Evolutionary conservation across 2,329 filamentous ascomycete species (phyloP).

Genomic region (Dendrostoma leiphaemia): DNA sequence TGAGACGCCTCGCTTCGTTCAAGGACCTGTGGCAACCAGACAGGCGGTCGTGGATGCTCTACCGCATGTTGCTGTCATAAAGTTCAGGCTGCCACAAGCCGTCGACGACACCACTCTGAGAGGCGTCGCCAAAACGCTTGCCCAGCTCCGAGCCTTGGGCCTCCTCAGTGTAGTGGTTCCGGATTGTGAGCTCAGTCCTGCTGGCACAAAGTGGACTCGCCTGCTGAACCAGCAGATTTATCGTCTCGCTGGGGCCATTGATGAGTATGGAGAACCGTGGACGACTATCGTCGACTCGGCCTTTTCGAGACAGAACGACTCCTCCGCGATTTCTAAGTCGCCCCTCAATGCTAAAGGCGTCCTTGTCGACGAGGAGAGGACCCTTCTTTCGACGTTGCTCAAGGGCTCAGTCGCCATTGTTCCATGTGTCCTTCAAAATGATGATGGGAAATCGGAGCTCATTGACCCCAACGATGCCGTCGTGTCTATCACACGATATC

Average conservation of each 20-base stretch:
- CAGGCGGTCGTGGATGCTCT: slow-evolving; percentile 32
- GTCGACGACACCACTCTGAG: slow-evolving; percentile 67
- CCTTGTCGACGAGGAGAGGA: slow-evolving; percentile 44
- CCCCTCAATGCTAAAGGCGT: slow-evolving; percentile 31
- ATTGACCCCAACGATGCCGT: slow-evolving; percentile 61
- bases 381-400: slow-evolving; percentile 64
- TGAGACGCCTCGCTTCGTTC: slow-evolving; percentile 34
- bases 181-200: slow-evolving; percentile 58
- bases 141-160: slow-evolving; percentile 79
- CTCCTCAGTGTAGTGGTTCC: slow-evolving; percentile 80
- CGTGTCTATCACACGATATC: slow-evolving; percentile 72
- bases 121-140: slow-evolving; percentile 79
- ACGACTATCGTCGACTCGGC: slow-evolving; percentile 65
- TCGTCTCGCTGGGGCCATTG: slow-evolving; percentile 72
- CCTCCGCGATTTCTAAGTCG: slow-evolving; percentile 20
- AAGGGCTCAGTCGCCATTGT: slow-evolving; percentile 71
- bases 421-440: slow-evolving; percentile 31
- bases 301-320: slow-evolving; percentile 36
- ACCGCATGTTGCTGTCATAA: slow-evolving; percentile 80
- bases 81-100: slow-evolving; percentile 71
- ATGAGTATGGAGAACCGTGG: slow-evolving; percentile 64
- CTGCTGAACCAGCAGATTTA: slow-evolving; percentile 59
- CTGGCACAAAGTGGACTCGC: slow-evolving; percentile 26
- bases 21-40: slow-evolving; percentile 27
- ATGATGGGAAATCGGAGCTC: slow-evolving; percentile 31